Evolutionary conservation across 305 asterid species (phyloP), one percentile per base, ranked within the genome.

Genomic region (Rubia tinctorum): DNA sequence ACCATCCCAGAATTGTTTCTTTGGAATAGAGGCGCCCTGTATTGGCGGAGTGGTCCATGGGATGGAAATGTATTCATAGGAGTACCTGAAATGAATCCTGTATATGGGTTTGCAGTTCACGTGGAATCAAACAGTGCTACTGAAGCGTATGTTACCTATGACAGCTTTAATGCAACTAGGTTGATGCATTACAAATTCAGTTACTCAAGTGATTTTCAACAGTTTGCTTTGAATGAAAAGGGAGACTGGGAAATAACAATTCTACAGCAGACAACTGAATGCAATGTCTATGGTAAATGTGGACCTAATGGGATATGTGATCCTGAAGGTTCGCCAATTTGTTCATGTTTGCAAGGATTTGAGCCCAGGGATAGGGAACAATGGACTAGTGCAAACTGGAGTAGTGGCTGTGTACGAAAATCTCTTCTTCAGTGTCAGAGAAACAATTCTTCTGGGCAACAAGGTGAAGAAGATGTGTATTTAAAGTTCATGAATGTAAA

Each of bases 391-490:
- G 70, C 55, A n/a, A 40, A 42, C 49, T 66, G 70, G 70, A 40
- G 62, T 9, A 68, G 79, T 10, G 92, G 95, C n/a, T 89, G 95
- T 77, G 47, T 13, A 18, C 82, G 89, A 42, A 74, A 65, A 12
- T 75, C 18, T 49, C 74, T 44, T 6, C 71, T 84, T 83, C 80
- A 71, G 75, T 88, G 91, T 44, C 68, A 53, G 40, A 30, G 44
- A 15, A 72, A 53, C 27, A 61, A 37, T 27, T 77, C 74, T 49
- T 75, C 84, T 0, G 65, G 64, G 23, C 76, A 78, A 69, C 67
- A 62, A 22, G 56, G 56, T 8, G 76, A 59, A 61, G 79, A 56
- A 22, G 90, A 88, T 65, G 82, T 83, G 69, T 86, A 85, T 77
- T 20, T 76, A 80, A 80, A 55, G 82, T 77, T 84, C 67, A 75